Percentiles rank a stretch among this genome's conserved stretches.
These are phyloP conservation scores for Sophora flavescens DNA, from an alignment of 306 rosid genomes.

Conservation along the genomic window DNA sequence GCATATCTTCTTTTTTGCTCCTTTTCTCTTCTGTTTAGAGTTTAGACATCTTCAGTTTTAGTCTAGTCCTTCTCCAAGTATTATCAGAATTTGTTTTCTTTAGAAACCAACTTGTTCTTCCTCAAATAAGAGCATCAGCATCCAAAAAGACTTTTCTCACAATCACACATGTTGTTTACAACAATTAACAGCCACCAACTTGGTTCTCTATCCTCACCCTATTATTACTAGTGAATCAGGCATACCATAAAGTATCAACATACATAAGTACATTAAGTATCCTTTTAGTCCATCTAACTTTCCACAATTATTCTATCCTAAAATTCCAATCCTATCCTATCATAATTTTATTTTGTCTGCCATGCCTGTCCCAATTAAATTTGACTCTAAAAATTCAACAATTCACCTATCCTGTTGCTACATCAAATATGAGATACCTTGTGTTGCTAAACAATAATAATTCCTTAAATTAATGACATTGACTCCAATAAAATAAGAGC, in stretches of 20 bases:
- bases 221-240: conserved; percentile 9
- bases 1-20: too few relatives aligned
- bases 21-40: too few relatives aligned
- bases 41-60: too few relatives aligned
- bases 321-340: neutral
- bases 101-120: too few relatives aligned
- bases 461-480: neutral
- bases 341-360: neutral
- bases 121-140: too few relatives aligned
- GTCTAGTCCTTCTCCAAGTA: too few relatives aligned
- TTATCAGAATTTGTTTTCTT: too few relatives aligned
- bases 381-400: neutral
- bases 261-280: conserved; percentile 10
- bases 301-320: conserved; percentile 28
- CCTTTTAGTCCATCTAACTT: conserved; percentile 26
- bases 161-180: too few relatives aligned
- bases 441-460: conserved; percentile 11
- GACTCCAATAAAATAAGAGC: conserved; percentile 10
- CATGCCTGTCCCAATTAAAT: neutral
- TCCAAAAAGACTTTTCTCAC: too few relatives aligned
- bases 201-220: too few relatives aligned
- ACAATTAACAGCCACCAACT: too few relatives aligned
- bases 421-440: conserved; percentile 17
- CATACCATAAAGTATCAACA: neutral
- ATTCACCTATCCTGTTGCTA: conserved; percentile 4